Base-by-base conservation (phyloP, 2,329 filamentous ascomycete species). In the Penicillium janthinellum region DNA sequence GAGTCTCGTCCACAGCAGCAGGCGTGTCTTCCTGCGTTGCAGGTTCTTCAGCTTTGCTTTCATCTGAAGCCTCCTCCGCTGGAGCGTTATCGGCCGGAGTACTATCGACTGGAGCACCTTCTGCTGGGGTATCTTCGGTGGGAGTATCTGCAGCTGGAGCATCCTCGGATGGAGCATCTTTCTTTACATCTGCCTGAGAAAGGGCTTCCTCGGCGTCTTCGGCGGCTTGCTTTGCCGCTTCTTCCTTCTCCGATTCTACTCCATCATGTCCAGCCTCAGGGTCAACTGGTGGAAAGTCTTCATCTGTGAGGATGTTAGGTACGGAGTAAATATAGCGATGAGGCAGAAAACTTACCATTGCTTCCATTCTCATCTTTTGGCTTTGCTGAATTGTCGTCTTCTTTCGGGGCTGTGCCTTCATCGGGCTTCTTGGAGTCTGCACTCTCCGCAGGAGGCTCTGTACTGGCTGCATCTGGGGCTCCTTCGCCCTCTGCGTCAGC, bases 241-340 rank as follows among this genome's bases (percentile, higher is more conserved):
- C 73, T 62, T 68, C 73, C 51, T 76, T 76, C 55, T 75, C 73
- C 5, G 69, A 70, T 41, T 73, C 71, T 56, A 75, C 68, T 55
- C 69, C 64, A 41, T 73, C 73, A 39, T 60, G 61, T 54, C 67
- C 74, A 59, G 66, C 71, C 34, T 64, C 63, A 59, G 67, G 67
- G 63, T 75, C 67, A 58, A 66, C 68, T 45, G 73, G 72, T 62
- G 74, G 71, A 61, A 75, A 75, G 38, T 69, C 71, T 60, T 73
- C 71, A 57, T 74, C 74, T 75, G 57, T 17, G 37, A 28, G 25
- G 14, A 15, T 41, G 47, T 64, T 39, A 64, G 55, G 54, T 47
- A 20, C 10, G 37, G 20, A 5, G 4, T 41, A 28, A 10, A 28
- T 4, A 28, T 5, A 41, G 28, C 28, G 22, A 1, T 11, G 11